These are phyloP conservation scores for Spathaspora arborariae DNA, from an alignment of 805 yeast species.

Conservation along the genomic window DNA sequence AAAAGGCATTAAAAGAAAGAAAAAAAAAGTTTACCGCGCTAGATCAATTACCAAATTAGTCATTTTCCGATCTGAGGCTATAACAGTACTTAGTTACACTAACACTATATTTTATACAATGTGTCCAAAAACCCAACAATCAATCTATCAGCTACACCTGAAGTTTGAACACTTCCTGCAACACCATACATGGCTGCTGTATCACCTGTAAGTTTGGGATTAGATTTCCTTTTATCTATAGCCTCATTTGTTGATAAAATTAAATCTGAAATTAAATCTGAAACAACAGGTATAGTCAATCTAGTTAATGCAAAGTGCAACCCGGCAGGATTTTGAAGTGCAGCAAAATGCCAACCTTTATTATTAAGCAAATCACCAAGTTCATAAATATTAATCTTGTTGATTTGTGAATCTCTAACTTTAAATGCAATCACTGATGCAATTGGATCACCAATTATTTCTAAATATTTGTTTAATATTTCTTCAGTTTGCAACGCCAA, in stretches of 20 bases:
- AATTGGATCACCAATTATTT: constrained; percentile 80
- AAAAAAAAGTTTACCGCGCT: constrained; percentile 5
- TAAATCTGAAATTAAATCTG: constrained; percentile 54
- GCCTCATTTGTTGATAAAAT: constrained; percentile 38
- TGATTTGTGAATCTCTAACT: constrained; percentile 30
- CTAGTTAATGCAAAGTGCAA: constrained; percentile 85
- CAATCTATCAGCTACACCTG: constrained; percentile 76
- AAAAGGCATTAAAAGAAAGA: neutral
- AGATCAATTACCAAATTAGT: constrained; percentile 3
- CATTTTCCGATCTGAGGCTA: neutral
- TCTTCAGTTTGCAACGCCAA: constrained; percentile 40
- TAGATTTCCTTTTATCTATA: constrained; percentile 25
- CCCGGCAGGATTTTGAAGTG: constrained; percentile 88
- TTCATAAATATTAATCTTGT: constrained; percentile 63
- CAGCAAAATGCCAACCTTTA: constrained; percentile 84
- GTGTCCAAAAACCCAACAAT: constrained; percentile 81
- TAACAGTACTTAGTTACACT: neutral
- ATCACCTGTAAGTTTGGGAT: constrained; percentile 26
- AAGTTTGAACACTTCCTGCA: constrained; percentile 84
- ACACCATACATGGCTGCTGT: constrained; percentile 94
- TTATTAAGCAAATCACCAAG: constrained; percentile 66
- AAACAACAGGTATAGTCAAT: constrained; percentile 59
- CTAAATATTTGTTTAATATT: constrained; percentile 48
- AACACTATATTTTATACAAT: constrained; percentile 60
- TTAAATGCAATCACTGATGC: constrained; percentile 80